phyloP scores from a whole-genome alignment of 1,139 yeast species.

The Hanseniaspora sp. region DNA sequence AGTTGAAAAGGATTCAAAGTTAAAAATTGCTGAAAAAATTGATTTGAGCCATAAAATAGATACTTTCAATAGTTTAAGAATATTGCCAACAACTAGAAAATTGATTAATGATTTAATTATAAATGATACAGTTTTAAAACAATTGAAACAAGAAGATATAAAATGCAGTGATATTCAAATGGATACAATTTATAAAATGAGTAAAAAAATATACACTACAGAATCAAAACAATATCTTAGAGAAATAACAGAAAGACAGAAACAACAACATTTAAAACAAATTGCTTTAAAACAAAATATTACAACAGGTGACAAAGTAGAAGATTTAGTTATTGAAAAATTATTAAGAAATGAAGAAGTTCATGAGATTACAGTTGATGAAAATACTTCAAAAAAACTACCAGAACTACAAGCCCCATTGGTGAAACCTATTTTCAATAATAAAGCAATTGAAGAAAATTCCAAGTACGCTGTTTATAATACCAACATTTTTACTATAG shows the following conservation, averaged over 20 bases:
- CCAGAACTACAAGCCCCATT: neutral
- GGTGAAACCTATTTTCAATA: neutral
- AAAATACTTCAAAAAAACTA: neutral
- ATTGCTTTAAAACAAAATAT: neutral
- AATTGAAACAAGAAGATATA: conserved; percentile 22
- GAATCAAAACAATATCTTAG: neutral
- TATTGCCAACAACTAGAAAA: conserved; percentile 56
- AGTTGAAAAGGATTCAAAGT: conserved; percentile 1
- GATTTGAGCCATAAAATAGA: conserved; percentile 39
- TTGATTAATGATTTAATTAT: conserved; percentile 52
- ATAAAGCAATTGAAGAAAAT: conserved; percentile 22
- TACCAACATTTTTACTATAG: conserved; percentile 53
- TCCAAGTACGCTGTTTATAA: conserved; percentile 32
- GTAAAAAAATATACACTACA: conserved; percentile 26
- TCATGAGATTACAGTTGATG: neutral
- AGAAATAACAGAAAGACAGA: neutral
- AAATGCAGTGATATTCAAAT: conserved; percentile 57
- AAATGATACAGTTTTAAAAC: conserved; percentile 30
- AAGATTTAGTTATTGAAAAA: neutral
- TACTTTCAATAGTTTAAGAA: conserved; percentile 51
- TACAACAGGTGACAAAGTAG: neutral
- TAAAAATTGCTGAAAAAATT: conserved; percentile 25
- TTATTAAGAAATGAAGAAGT: neutral
- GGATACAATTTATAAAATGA: conserved; percentile 43
- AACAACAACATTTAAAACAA: neutral